phyloP scores from a whole-genome alignment of 2,329 filamentous ascomycete species.

The Beauveria brongniartii region DNA sequence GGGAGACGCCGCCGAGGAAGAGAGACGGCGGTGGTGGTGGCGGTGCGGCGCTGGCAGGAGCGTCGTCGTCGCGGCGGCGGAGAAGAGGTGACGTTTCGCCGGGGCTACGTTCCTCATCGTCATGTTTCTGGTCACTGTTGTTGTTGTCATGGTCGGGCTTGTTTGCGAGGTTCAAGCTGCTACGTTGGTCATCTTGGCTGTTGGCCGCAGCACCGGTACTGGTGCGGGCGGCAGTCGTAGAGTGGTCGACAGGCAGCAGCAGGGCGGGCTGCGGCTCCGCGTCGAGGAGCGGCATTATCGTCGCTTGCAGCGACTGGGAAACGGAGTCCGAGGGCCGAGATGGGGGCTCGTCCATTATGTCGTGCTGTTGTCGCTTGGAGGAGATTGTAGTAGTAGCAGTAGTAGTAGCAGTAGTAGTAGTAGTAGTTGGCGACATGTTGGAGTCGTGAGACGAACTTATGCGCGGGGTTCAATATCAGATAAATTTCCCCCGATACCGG shows the following conservation, averaged over 20 bases:
- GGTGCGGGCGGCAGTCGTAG: neutral
- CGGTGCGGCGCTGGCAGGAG: neutral
- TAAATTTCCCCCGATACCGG: neutral
- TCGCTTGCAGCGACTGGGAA: conserved; percentile 30
- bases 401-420: neutral
- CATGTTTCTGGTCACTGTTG: neutral
- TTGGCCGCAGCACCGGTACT: neutral
- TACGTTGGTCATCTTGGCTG: neutral
- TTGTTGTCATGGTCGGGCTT: neutral
- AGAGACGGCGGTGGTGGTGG: neutral
- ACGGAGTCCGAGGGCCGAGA: conserved; percentile 20
- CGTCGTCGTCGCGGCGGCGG: neutral
- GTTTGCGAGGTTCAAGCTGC: no score
- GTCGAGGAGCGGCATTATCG: conserved; percentile 30
- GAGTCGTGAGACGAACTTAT: neutral
- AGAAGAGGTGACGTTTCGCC: conserved; percentile 22
- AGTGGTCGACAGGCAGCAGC: conserved; percentile 20
- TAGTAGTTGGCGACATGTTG: neutral
- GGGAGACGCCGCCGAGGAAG: conserved; percentile 39
- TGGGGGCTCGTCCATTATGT: neutral
- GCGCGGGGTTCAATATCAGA: neutral
- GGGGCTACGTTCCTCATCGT: neutral
- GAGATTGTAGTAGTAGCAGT: neutral
- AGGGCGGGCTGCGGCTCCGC: conserved; percentile 35
- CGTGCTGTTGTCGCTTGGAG: neutral